Percentiles rank a stretch among this genome's conserved stretches.
phyloP scores from a whole-genome alignment of 2,329 filamentous ascomycete genomes.

The Phyllosticta paracitricarpa region DNA sequence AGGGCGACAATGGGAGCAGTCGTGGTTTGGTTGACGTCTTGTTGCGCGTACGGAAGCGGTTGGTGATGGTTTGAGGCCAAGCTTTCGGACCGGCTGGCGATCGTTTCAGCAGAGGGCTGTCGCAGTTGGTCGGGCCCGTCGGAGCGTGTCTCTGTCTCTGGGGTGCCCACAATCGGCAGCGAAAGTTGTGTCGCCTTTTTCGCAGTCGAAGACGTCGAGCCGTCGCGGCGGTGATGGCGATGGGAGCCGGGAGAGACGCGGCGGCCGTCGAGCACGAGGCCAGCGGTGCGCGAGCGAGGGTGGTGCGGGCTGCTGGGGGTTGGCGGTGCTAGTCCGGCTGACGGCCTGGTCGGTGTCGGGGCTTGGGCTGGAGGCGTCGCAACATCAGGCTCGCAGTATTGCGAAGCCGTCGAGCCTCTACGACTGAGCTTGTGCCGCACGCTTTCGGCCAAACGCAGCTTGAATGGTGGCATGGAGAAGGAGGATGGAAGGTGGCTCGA shows the following conservation, averaged over 20 bases:
- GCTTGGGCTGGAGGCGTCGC: neutral
- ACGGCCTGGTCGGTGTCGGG: neutral
- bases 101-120: conserved; percentile 9
- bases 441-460: neutral
- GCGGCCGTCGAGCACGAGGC: neutral
- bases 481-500: neutral
- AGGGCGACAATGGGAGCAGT: conserved; percentile 20
- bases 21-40: conserved; percentile 10
- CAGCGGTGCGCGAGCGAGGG: neutral
- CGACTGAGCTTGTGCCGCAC: neutral
- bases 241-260: neutral
- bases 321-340: neutral
- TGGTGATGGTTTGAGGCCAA: conserved; percentile 16
- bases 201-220: neutral
- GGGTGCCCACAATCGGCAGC: neutral
- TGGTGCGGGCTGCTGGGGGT: neutral
- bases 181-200: neutral
- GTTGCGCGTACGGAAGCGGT: conserved; percentile 7
- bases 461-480: neutral
- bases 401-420: neutral
- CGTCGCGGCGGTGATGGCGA: neutral
- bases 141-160: neutral
- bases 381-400: neutral
- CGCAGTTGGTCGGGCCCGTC: conserved; percentile 6
- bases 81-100: conserved; percentile 14